Evolutionary conservation across 2,329 filamentous ascomycete species (phyloP).

Genomic region (Ceratocystis albifundus): DNA sequence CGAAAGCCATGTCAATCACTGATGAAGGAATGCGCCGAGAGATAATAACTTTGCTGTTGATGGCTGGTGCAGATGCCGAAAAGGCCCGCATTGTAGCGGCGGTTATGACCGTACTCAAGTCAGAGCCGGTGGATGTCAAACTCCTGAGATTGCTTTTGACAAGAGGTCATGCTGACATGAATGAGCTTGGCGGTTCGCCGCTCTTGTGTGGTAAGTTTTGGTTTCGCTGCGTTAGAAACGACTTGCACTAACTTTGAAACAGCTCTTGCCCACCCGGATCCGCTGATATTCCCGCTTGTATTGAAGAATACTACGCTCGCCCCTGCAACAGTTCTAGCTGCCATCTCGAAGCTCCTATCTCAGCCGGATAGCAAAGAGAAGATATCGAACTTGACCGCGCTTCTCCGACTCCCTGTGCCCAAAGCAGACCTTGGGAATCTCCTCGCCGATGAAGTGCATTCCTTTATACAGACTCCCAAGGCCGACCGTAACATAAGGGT

Average conservation of each 20-base stretch:
- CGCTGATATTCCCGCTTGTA: conserved; percentile 38
- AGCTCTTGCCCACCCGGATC: conserved; percentile 37
- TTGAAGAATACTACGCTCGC: conserved; percentile 38
- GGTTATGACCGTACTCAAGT: conserved; percentile 34
- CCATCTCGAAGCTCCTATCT: conserved; percentile 35
- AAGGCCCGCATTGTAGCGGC: conserved; percentile 35
- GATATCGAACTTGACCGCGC: conserved; percentile 38
- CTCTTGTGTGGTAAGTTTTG: conserved; percentile 31
- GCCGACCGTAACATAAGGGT: conserved; percentile 35
- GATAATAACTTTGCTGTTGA: conserved; percentile 39
- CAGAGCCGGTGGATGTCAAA: conserved; percentile 39
- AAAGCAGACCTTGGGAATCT: conserved; percentile 35
- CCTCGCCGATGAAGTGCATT: conserved; percentile 42
- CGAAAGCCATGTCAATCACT: conserved; percentile 37
- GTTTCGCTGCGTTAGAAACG: neutral
- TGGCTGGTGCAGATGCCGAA: conserved; percentile 36
- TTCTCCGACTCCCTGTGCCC: conserved; percentile 36
- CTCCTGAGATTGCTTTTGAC: conserved; percentile 40
- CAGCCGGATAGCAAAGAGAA: conserved; percentile 38
- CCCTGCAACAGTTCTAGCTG: conserved; percentile 34
- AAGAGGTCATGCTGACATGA: conserved; percentile 43
- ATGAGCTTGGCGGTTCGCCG: conserved; percentile 36
- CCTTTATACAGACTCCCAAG: conserved; percentile 32
- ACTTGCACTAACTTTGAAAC: conserved; percentile 25
- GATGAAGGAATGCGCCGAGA: conserved; percentile 36